Evolutionary conservation across 2,329 filamentous ascomycete genomes (phyloP).

Genomic region (Fusarium scirpi): DNA sequence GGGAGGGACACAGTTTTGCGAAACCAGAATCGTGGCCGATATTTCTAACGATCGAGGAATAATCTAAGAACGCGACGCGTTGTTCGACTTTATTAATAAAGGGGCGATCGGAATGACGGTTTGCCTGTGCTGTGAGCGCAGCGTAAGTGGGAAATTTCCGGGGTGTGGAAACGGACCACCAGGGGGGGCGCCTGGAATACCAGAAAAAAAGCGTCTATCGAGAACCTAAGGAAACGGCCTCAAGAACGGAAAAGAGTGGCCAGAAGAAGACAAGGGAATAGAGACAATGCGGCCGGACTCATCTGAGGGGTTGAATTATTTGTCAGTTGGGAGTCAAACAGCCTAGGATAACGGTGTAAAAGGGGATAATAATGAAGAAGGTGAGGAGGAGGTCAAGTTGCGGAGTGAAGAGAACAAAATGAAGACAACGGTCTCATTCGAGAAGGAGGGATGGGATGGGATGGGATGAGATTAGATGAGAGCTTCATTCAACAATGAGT

Average conservation of each 20-base stretch:
- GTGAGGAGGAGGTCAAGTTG: slow-evolving; percentile 15
- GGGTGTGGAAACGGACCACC: slow-evolving; percentile 43
- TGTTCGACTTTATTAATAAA: slow-evolving; percentile 44
- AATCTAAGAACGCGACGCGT: slow-evolving; percentile 51
- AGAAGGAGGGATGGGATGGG: slow-evolving; percentile 13
- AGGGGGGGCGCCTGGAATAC: slow-evolving; percentile 39
- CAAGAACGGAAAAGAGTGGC: slow-evolving; percentile 48
- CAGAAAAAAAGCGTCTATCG: slow-evolving; percentile 30
- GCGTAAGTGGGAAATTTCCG: slow-evolving; percentile 42
- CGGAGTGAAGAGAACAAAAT: slow-evolving; percentile 25
- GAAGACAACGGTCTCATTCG: slow-evolving; percentile 28
- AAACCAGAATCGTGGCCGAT: slow-evolving; percentile 36
- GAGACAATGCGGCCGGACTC: slow-evolving; percentile 49
- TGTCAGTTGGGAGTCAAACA: slow-evolving; percentile 27
- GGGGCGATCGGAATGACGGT: slow-evolving; percentile 45
- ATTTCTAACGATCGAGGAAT: slow-evolving; percentile 34
- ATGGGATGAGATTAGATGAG: slow-evolving; percentile 35
- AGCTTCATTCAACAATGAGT: slow-evolving; percentile 38
- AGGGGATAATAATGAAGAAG: slow-evolving; percentile 1
- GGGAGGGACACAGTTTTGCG: slow-evolving; percentile 30
- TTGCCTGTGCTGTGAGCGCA: slow-evolving; percentile 33
- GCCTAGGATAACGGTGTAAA: slow-evolving; percentile 26
- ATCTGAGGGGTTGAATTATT: slow-evolving; percentile 44
- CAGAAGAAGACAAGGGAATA: slow-evolving; percentile 39
- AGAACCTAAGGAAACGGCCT: slow-evolving; percentile 43